Evolutionary conservation across 2,329 filamentous ascomycete genomes (phyloP), one percentile per base, ranked within the genome.

Genomic region (Claviceps africana): DNA sequence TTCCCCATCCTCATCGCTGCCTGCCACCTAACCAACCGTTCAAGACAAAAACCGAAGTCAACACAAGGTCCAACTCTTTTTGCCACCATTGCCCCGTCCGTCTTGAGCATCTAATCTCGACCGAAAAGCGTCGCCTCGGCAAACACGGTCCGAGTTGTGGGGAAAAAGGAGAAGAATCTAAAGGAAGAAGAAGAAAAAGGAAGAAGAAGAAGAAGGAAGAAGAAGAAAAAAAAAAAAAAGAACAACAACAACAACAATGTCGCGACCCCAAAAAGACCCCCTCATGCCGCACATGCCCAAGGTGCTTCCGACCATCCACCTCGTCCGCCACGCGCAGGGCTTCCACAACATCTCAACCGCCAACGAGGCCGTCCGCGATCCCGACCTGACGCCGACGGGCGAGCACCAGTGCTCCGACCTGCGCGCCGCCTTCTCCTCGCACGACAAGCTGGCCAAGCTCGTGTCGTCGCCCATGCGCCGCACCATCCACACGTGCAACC

Each of bases 381-480:
- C 90, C 1, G 72, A 79, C 54, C 77, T 95, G 51, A 95, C 90
- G 1, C 72, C 78, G 0, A 73, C 83, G n/a, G 90, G 90, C 59
- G 74, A 83, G 63, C 62, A 80, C 56, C 88, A 96, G 75, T 94
- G 88, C 70, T 70, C 67, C 28, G 65, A 68, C 17, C 81, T 95
- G 42, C 68, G 76, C 59, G 62, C 72, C 31, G 56, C 59, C 21
- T 95, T 94, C 64, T 79, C 85, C 10, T 67, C 78, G 66, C 83
- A 86, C 63, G 70, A 72, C 56, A 67, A 74, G 40, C 71, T 93
- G 61, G 83, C 84, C 4, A 75, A 85, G 58, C 75, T 95, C 13
- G 76, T 89, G 22, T 82, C 88, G 40, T 93, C 87, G 1, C 88
- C 89, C 6, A 76, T 95, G 58, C 82, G 84, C 49, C 81, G 89